Evolutionary conservation across 2,329 filamentous ascomycete species (phyloP), one percentile per base, ranked within the genome.

Genomic region (Biscogniauxia mediterranea): DNA sequence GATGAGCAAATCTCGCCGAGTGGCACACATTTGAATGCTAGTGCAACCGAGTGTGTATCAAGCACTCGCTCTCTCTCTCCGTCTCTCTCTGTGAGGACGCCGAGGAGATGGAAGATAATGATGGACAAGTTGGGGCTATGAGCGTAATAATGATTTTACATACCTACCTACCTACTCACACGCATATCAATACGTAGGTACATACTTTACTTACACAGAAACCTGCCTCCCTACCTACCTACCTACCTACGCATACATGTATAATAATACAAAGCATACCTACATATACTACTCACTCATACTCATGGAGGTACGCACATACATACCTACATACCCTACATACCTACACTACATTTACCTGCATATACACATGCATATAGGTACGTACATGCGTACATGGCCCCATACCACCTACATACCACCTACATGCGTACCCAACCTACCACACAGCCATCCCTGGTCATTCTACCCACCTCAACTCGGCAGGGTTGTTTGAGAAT

Each of bases 1-100:
- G 65, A 71, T 71, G 65, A 69, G 64, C 64, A 66, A 68, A 70
- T 69, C 67, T 70, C 61, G 67, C 63, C 60, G 64, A 66, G 69
- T 69, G 55, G 63, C 61, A 71, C 69, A 66, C 55, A 38, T 38
- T 32, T 13, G 58, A 56, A 65, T 63, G 60, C 65, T 57, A 61
- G 64, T 70, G 61, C 62, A 59, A 68, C 57, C 58, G 59, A 62
- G 38, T 46, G 38, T 46, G 59, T 64, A 61, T 61, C 60, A 58
- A 63, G 59, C 59, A 67, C 55, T 5, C 11, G 7, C 28, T 5
- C 7, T 49, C 56, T 55, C 63, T 60, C 58, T 54, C 52, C n/a
- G n/a, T 23, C 23, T 23, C 23, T 23, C 23, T 23, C 2, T 52
- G 57, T 42, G 58, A 59, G 50, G 59, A 55, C 26, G 54, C 46